Evolutionary conservation across 306 rosid species (phyloP).

Genomic region (Ormosia semicastrata): DNA sequence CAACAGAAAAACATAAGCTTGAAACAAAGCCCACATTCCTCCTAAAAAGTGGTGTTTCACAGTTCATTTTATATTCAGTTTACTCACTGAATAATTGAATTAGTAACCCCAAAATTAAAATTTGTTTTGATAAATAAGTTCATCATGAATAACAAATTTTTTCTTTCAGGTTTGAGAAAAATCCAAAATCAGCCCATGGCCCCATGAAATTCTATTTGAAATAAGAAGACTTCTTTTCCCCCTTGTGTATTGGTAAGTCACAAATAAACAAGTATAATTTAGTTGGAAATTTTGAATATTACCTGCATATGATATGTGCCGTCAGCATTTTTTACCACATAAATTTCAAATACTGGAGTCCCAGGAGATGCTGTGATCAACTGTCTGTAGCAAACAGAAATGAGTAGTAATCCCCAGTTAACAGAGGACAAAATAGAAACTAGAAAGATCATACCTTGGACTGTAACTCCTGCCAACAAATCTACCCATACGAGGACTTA

Average conservation of each 20-base stretch:
- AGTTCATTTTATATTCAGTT: constrained; percentile 1
- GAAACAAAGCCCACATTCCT: not conserved
- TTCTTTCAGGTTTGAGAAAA: not conserved
- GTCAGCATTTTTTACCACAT: constrained; percentile 72
- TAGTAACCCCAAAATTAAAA: not conserved
- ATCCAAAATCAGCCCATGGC: not conserved
- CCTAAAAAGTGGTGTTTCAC: not conserved
- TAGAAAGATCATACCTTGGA: constrained; percentile 65
- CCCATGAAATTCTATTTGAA: constrained; percentile 2
- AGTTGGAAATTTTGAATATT: constrained; percentile 22
- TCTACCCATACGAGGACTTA: constrained; percentile 89
- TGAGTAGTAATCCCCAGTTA: constrained; percentile 22
- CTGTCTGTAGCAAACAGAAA: constrained; percentile 63
- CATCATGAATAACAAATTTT: constrained; percentile 13
- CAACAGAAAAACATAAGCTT: constrained; percentile 7
- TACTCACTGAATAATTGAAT: not conserved
- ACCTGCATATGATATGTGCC: constrained; percentile 77
- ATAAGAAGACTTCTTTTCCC: not conserved
- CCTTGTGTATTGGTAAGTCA: not conserved
- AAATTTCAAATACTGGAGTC: constrained; percentile 89
- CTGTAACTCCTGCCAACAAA: constrained; percentile 82
- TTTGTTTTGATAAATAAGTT: constrained; percentile 8
- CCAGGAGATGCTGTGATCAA: constrained; percentile 80
- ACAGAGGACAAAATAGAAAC: constrained; percentile 16
- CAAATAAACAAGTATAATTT: constrained; percentile 3